Percentiles rank a stretch among this genome's conserved stretches.
Evolutionary conservation across 192 early-diverging fungal genomes (phyloP).

Genomic region (Helicostylum pulchrum): DNA sequence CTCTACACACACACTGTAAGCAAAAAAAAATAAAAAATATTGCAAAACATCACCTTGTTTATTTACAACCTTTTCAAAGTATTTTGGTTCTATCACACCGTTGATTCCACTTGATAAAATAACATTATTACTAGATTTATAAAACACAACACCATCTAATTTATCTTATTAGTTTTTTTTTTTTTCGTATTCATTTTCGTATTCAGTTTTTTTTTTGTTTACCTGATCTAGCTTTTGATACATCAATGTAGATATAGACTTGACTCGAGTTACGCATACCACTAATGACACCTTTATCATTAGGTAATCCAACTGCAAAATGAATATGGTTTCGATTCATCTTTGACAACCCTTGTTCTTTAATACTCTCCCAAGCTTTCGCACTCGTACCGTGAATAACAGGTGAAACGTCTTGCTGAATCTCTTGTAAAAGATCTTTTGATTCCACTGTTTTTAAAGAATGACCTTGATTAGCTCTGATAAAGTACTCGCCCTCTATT

Average conservation of each 20-base stretch:
- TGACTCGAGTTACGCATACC: conserved; percentile 65
- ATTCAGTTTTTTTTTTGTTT: not conserved
- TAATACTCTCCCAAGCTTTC: conserved; percentile 47
- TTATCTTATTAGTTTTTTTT: not conserved
- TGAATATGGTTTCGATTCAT: conserved; percentile 94
- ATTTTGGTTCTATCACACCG: conserved; percentile 61
- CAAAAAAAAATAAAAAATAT: not conserved
- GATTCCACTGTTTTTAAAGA: conserved; percentile 44
- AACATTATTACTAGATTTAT: conserved; percentile 75
- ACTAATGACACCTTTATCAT: conserved; percentile 62
- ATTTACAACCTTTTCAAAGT: conserved; percentile 63
- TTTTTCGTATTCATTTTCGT: not conserved
- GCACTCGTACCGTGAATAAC: conserved; percentile 72
- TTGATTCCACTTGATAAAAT: conserved; percentile 69
- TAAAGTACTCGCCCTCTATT: conserved; percentile 50
- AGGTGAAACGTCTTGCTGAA: conserved; percentile 32
- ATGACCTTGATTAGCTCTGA: conserved; percentile 90
- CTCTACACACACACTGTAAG: no score
- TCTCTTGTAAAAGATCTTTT: conserved; percentile 27
- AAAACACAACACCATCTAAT: conserved; percentile 75
- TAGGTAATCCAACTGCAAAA: conserved; percentile 69
- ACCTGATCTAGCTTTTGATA: conserved; percentile 64
- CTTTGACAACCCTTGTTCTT: conserved; percentile 56
- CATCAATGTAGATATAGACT: conserved; percentile 81
- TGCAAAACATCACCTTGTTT: conserved; percentile 12